Percentiles rank a stretch among this genome's conserved stretches.
Conservation (phyloP, 345 rosid genomes). For the thale cress (Arabidopsis thaliana) region TAIR10.1 NC_003071.7:11854001-11854500, state of each 20-base stretch:
- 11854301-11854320: slow-evolving; percentile 6
- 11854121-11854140: slow-evolving; percentile 87
- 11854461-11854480: not conserved
- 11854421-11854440: not conserved
- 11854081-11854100: slow-evolving; percentile 93
- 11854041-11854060: slow-evolving; percentile 99
- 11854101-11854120: slow-evolving; percentile 89
- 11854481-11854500: slow-evolving; percentile 2
- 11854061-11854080: slow-evolving; percentile 97
- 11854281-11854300: slow-evolving; percentile 16
- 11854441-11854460: not conserved
- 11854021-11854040: slow-evolving; percentile 74
- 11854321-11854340: slow-evolving; percentile 81
- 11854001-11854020: slow-evolving; percentile 22
- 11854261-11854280: not conserved
- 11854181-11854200: not conserved
- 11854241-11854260: slow-evolving; percentile 21
- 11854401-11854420: not conserved
- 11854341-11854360: slow-evolving; percentile 91
- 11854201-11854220: not conserved
- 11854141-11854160: slow-evolving; percentile 78
- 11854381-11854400: slow-evolving; percentile 50
- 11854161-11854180: slow-evolving; percentile 77
- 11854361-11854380: slow-evolving; percentile 90
- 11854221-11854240: slow-evolving; percentile 3